Conservation (phyloP, 805 yeast species). For the Saccharomycopsis capsularis region DNA sequence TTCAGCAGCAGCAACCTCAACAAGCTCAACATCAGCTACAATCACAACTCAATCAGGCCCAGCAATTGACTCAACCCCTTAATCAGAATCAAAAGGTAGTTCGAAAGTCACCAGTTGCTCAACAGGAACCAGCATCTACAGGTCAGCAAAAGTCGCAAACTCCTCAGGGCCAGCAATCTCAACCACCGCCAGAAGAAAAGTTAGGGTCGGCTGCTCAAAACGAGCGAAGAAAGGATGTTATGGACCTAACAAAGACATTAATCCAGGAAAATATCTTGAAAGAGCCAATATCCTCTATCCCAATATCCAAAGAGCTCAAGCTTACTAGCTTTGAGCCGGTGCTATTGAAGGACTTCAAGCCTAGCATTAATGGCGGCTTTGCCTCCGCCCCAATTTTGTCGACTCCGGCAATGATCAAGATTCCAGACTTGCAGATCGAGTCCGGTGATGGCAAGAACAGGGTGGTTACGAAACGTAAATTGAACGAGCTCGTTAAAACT, state of each 20-base stretch:
- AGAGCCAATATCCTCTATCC: constrained; percentile 56
- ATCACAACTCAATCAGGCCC: neutral
- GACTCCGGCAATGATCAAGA: constrained; percentile 64
- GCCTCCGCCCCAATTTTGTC: constrained; percentile 67
- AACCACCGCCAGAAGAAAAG: neutral
- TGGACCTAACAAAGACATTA: constrained; percentile 17
- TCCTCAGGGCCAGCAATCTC: neutral
- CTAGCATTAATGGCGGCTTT: constrained; percentile 78
- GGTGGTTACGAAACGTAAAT: constrained; percentile 81
- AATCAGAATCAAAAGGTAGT: no score
- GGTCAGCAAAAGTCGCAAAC: neutral
- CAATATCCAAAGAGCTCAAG: constrained; percentile 63
- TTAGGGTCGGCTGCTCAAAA: neutral
- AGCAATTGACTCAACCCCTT: no score
- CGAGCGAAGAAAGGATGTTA: neutral
- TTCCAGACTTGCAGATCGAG: constrained; percentile 78
- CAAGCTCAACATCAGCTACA: neutral
- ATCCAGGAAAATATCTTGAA: constrained; percentile 34
- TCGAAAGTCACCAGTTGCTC: no score
- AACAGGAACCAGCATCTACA: neutral
- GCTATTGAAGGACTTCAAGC: constrained; percentile 60
- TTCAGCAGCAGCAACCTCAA: constrained; percentile 16
- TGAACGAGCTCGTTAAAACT: constrained; percentile 77
- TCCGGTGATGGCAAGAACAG: constrained; percentile 45
- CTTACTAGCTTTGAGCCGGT: constrained; percentile 63